phyloP scores from a whole-genome alignment of 306 rosid species.

The Trifolium repens region DNA sequence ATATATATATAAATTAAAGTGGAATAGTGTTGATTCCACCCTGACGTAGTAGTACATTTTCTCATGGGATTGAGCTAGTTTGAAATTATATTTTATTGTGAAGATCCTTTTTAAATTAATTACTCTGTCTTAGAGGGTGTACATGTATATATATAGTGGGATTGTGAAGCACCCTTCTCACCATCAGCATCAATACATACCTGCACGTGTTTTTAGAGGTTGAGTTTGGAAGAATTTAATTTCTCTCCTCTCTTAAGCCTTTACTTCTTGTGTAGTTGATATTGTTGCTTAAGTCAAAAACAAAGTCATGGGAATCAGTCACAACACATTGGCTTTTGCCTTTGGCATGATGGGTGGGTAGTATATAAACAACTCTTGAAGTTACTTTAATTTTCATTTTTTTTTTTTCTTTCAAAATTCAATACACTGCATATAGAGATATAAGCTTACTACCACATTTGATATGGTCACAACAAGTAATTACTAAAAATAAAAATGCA shows the following conservation, averaged over 20 bases:
- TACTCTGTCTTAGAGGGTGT: neutral
- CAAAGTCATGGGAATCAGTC: conserved; percentile 48
- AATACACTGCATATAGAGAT: too few relatives aligned
- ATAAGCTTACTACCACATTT: neutral
- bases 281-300: neutral
- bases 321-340: conserved; percentile 59
- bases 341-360: conserved; percentile 64
- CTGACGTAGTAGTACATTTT: neutral
- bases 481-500: too few relatives aligned
- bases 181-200: conserved; percentile 1
- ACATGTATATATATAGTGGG: conserved; percentile 38
- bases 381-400: too few relatives aligned
- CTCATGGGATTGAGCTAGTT: neutral
- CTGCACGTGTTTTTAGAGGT: conserved; percentile 46
- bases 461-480: too few relatives aligned
- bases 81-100: neutral
- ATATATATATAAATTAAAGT: neutral
- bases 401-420: too few relatives aligned
- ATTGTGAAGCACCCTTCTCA: conserved; percentile 26
- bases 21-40: conserved; percentile 30
- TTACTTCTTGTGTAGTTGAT: conserved; percentile 11
- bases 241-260: conserved; percentile 44
- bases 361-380: too few relatives aligned
- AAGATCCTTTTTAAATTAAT: neutral
- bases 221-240: conserved; percentile 12